Percentiles rank a stretch among this genome's conserved stretches.
Conservation (phyloP, 1,139 yeast species). For the Candida pseudocylindracea region DNA sequence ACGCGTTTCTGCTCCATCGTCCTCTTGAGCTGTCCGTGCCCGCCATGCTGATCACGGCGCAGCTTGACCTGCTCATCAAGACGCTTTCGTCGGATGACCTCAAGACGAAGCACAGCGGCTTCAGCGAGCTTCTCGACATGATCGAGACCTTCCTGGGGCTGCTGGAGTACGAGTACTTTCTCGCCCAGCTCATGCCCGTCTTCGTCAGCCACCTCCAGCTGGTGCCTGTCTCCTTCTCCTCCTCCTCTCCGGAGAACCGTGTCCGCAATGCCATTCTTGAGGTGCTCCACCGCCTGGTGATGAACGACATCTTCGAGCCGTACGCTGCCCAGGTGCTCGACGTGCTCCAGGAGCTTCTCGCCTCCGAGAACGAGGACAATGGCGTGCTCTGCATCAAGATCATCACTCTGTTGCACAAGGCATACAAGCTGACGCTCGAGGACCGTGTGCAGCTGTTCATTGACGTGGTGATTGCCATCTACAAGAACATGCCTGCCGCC, state of each 20-base stretch:
- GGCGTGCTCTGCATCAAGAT: conserved; percentile 85
- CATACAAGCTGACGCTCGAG: conserved; percentile 45
- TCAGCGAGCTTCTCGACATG: conserved; percentile 53
- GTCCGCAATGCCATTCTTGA: conserved; percentile 59
- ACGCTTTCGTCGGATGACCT: conserved; percentile 11
- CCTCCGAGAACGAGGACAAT: conserved; percentile 80
- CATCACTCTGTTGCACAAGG: conserved; percentile 71
- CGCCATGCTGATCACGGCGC: conserved; percentile 14
- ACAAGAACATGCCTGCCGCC: conserved; percentile 59
- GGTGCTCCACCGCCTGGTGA: conserved; percentile 57
- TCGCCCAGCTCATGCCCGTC: conserved; percentile 37
- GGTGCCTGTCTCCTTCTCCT: conserved; percentile 52
- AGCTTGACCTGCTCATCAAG: conserved; percentile 37
- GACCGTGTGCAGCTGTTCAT: conserved; percentile 69
- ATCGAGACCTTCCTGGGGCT: conserved; percentile 67
- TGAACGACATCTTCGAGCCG: conserved; percentile 66
- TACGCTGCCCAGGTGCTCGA: conserved; percentile 42
- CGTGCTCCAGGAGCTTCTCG: conserved; percentile 35
- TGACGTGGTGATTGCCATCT: conserved; percentile 52
- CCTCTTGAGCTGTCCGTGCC: no score
- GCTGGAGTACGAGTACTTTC: conserved; percentile 53
- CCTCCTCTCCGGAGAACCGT: conserved; percentile 46
- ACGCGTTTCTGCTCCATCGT: no score
- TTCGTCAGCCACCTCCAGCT: conserved; percentile 35
- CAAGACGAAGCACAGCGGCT: no score